phyloP scores from a whole-genome alignment of 805 yeast genomes.

The Yamadazyma sp. region DNA sequence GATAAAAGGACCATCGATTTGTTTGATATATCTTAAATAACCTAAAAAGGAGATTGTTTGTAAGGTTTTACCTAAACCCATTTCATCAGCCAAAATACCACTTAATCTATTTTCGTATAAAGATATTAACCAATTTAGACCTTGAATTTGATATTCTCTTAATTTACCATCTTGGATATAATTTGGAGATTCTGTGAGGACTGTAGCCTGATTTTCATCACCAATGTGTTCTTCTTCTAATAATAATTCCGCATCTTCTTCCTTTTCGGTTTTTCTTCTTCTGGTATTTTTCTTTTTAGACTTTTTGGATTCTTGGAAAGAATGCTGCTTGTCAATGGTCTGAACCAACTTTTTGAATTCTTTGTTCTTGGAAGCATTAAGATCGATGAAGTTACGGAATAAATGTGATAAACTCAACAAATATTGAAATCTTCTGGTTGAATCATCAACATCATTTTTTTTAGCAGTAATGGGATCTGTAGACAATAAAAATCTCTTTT shows the following conservation, averaged over 20 bases:
- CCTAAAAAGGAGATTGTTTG: slow-evolving; percentile 94
- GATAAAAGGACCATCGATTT: slow-evolving; percentile 85
- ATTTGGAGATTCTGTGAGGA: slow-evolving; percentile 83
- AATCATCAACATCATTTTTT: slow-evolving; percentile 52
- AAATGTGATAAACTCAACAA: slow-evolving; percentile 78
- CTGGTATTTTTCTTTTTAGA: slow-evolving; percentile 34
- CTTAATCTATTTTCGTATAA: slow-evolving; percentile 83
- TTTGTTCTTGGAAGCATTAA: slow-evolving; percentile 76
- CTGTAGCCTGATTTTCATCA: slow-evolving; percentile 52
- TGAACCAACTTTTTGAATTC: slow-evolving; percentile 59
- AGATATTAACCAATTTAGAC: slow-evolving; percentile 91
- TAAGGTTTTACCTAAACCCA: slow-evolving; percentile 96
- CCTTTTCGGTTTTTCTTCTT: slow-evolving; percentile 70
- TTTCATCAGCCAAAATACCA: slow-evolving; percentile 95
- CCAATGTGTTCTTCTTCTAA: slow-evolving; percentile 31
- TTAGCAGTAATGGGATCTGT: slow-evolving; percentile 58
- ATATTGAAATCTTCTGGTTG: slow-evolving; percentile 77
- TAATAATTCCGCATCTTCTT: slow-evolving; percentile 83
- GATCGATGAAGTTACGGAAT: slow-evolving; percentile 83
- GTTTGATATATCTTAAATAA: slow-evolving; percentile 72
- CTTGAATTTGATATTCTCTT: slow-evolving; percentile 92
- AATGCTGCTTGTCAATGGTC: slow-evolving; percentile 50
- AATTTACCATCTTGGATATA: slow-evolving; percentile 68
- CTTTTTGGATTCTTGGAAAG: slow-evolving; percentile 26
- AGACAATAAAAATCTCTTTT: slow-evolving; percentile 46